Evolutionary conservation across 2,329 filamentous ascomycete genomes (phyloP), one percentile per base, ranked within the genome.

Genomic region (Claviceps digitariae): DNA sequence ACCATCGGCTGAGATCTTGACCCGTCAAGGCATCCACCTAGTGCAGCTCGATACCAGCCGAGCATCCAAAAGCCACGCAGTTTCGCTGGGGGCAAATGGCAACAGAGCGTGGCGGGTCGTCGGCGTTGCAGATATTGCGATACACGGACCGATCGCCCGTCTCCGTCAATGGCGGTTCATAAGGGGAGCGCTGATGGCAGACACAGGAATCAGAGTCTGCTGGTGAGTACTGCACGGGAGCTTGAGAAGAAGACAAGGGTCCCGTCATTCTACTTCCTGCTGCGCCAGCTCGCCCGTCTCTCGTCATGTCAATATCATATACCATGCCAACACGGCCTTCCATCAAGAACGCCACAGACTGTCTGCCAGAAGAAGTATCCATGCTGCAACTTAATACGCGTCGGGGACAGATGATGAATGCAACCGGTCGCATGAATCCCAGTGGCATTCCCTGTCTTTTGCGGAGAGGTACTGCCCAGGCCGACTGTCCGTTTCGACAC

Each of bases 61-160:
- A 74, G 57, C 79, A 83, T 15, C 82, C 82, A 67, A 84, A 86
- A 9, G 81, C 82, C 36, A 84, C 77, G 58, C 80, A 84, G 50
- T 75, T 74, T 47, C 79, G 73, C 54, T 82, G 77, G n/a, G 82
- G 82, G 58, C 78, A 84, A 36, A 86, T 77, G 0, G 82, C 77
- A 10, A 85, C 75, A 41, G 79, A 83, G n/a, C 78, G 74, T 13
- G 83, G 82, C 17, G 78, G 78, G 57, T 84, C 80, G 52, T 84
- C 76, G 40, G 75, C 66, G 2, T 75, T 79, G 60, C 82, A 83
- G 43, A 86, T 61, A 56, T 77, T 71, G 43, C 73, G 69, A 60
- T 66, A 68, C 41, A 66, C 57, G 45, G 59, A 63, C 50, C 61
- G 59, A 34, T 60, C 58, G 17, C 63, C 64, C 38, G 62, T 65